A percentile compares a stretch with the other conserved stretches of the same genome.
Conservation (phyloP, 2,329 filamentous ascomycete genomes). For the Periconia sp. region DNA sequence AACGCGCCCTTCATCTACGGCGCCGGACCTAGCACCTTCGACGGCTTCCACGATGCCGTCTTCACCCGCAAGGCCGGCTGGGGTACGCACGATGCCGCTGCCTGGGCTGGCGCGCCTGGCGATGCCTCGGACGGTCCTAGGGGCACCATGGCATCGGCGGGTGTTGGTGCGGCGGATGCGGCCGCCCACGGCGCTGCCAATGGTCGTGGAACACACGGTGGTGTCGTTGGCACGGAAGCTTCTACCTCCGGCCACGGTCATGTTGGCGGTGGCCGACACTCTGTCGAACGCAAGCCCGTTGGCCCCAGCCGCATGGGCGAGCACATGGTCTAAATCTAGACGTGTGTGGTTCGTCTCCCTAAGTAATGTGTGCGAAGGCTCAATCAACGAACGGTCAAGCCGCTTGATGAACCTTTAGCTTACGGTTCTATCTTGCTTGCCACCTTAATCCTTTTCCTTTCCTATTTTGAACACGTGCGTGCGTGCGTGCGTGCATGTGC, state of each 20-base stretch:
- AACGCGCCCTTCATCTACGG: constrained; percentile 58
- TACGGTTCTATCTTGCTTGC: no score
- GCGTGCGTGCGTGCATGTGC: no score
- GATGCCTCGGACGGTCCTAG: constrained; percentile 45
- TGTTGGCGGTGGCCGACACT: constrained; percentile 13
- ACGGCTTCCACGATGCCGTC: constrained; percentile 55
- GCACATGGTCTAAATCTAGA: constrained; percentile 26
- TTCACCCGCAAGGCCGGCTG: constrained; percentile 64
- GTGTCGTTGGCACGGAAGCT: constrained; percentile 15
- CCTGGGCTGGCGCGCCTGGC: constrained; percentile 46
- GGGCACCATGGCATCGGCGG: constrained; percentile 30
- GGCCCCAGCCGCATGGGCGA: constrained; percentile 25
- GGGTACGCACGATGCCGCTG: constrained; percentile 50
- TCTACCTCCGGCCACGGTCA: constrained; percentile 12
- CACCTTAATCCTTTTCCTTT: no score
- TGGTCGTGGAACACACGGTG: constrained; percentile 23
- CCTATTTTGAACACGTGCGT: no score
- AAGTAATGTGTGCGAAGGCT: no score
- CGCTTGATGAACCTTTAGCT: no score
- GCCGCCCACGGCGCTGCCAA: constrained; percentile 30
- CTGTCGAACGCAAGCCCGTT: constrained; percentile 35
- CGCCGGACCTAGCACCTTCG: constrained; percentile 39
- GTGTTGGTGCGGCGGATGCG: constrained; percentile 8
- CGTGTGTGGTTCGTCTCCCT: no score
- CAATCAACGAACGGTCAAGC: no score